Evolutionary conservation across 2,329 filamentous ascomycete species (phyloP).

Genomic region (Laburnicola sp.): DNA sequence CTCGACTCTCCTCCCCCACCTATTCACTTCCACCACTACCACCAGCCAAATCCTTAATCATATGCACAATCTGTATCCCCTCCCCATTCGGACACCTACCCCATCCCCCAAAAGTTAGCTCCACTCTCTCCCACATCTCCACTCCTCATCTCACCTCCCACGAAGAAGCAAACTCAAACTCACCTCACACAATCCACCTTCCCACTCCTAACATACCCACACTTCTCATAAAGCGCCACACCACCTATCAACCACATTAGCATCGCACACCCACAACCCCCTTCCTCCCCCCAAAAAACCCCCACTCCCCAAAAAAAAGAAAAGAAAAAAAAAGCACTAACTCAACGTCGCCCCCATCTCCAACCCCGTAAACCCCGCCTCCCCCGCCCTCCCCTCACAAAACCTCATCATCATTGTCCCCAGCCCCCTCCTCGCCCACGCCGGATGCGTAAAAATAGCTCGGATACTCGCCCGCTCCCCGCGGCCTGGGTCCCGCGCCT

Average conservation of each 20-base stretch:
- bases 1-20: no score
- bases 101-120: no score
- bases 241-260: not conserved
- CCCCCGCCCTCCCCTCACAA: constrained; percentile 34
- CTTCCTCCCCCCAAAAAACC: no score
- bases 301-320: no score
- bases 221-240: constrained; percentile 35
- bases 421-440: constrained; percentile 15
- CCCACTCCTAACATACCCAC: constrained; percentile 41
- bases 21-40: not conserved
- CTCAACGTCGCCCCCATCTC: constrained; percentile 44
- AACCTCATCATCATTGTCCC: constrained; percentile 46
- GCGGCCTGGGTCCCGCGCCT: constrained; percentile 32
- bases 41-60: constrained; percentile 34
- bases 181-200: constrained; percentile 37
- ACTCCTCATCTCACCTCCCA: constrained; percentile 9
- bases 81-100: constrained; percentile 39
- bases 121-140: constrained; percentile 11
- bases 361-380: constrained; percentile 32
- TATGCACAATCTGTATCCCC: constrained; percentile 38
- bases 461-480: constrained; percentile 41
- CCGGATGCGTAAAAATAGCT: constrained; percentile 42
- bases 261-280: no score
- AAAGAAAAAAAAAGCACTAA: no score
- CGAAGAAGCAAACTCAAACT: no score